Conservation (phyloP, 257 asterid genomes). For the Solanum bulbocastanum region DNA sequence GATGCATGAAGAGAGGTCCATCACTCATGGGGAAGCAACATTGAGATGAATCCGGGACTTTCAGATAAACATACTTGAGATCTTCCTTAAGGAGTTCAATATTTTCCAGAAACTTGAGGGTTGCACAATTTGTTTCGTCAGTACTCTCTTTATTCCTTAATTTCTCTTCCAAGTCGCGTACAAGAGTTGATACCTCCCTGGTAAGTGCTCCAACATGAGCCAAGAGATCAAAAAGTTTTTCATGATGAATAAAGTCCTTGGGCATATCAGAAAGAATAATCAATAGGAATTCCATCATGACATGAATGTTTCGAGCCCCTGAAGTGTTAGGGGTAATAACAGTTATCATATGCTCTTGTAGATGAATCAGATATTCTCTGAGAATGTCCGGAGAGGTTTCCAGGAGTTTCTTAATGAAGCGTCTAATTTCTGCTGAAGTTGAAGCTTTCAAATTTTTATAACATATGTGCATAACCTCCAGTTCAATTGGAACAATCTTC, state of each 20-base stretch:
- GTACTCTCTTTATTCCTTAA: not conserved
- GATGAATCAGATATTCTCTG: too few species aligned
- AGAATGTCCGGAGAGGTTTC: too few species aligned
- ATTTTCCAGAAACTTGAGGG: not conserved
- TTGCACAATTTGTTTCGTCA: not conserved
- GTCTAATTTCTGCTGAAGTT: too few species aligned
- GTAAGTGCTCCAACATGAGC: not conserved
- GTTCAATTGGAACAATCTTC: too few species aligned
- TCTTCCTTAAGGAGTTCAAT: not conserved
- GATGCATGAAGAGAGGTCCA: not conserved
- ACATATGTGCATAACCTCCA: too few species aligned
- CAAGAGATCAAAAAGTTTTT: not conserved
- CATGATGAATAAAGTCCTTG: not conserved
- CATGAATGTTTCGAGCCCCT: too few species aligned
- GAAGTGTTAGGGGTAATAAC: too few species aligned
- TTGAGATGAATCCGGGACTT: not conserved
- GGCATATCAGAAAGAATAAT: not conserved
- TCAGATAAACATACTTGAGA: not conserved
- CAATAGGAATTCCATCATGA: too few species aligned
- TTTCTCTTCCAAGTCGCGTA: not conserved
- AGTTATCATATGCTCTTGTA: too few species aligned
- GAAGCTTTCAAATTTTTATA: too few species aligned
- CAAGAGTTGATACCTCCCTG: not conserved
- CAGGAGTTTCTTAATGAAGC: too few species aligned
- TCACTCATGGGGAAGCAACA: not conserved